Evolutionary conservation across 2,329 filamentous ascomycete species (phyloP).

Genomic region (Neofusicoccum cordaticola): DNA sequence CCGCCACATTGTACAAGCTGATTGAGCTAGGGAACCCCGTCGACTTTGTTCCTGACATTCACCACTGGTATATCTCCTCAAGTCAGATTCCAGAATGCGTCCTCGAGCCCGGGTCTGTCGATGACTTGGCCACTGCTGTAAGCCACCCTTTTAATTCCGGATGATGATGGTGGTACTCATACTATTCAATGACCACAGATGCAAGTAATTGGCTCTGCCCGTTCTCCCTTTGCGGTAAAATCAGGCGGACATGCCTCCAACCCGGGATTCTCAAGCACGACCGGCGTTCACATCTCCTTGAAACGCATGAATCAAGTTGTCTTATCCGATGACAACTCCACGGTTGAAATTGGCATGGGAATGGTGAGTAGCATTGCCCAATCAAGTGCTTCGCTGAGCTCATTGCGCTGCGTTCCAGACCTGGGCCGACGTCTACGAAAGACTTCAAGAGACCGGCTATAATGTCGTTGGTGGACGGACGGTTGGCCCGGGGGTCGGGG

Average conservation of each 20-base stretch:
- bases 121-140: not conserved
- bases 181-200: not conserved
- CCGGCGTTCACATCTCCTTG: conserved; percentile 6
- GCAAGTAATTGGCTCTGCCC: not conserved
- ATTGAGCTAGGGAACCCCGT: not conserved
- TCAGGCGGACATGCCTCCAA: conserved; percentile 5
- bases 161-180: not conserved
- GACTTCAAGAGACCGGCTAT: not conserved
- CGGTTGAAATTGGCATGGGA: not conserved
- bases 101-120: not conserved
- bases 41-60: not conserved
- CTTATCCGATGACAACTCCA: not conserved
- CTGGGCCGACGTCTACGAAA: not conserved
- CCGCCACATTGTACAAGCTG: not conserved
- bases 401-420: not conserved
- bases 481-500: not conserved
- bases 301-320: not conserved
- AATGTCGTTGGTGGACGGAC: not conserved
- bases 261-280: conserved; percentile 5
- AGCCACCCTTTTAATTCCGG: not conserved
- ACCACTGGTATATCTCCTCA: conserved; percentile 1
- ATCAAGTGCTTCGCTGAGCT: not conserved
- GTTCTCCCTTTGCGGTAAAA: not conserved
- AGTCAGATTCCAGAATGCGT: conserved; percentile 7
- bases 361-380: not conserved